These are phyloP conservation scores for Conticribra guillardii DNA, from an alignment of 108 stramenopile species.

Conservation along the genomic window DNA sequence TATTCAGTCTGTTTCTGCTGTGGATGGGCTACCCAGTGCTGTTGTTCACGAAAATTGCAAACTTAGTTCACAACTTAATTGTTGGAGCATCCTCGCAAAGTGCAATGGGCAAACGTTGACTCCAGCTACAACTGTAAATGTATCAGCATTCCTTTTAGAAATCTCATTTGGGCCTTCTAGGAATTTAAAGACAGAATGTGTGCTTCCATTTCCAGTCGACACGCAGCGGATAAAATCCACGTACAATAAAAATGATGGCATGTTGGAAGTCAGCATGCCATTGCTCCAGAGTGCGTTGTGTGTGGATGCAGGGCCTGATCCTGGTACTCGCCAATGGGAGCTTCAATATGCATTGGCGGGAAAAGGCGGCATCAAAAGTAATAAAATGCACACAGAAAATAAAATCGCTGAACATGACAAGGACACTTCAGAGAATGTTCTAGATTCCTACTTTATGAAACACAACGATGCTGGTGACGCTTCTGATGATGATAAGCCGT, in stretches of 20 bases:
- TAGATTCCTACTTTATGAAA: neutral
- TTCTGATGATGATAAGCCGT: constrained; percentile 2
- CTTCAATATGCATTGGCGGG: constrained; percentile 28
- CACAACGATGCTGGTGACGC: neutral
- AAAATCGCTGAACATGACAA: neutral
- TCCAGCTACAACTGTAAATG: constrained; percentile 5
- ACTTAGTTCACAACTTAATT: neutral
- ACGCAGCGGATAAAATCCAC: constrained; percentile 9
- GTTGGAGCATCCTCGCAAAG: constrained; percentile 23
- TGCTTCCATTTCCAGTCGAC: constrained; percentile 41
- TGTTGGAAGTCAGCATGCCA: constrained; percentile 33
- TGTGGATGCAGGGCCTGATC: constrained; percentile 28
- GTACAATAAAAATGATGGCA: constrained; percentile 7
- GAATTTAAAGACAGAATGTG: constrained; percentile 42
- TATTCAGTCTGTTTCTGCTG: neutral
- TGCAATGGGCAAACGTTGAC: constrained; percentile 7
- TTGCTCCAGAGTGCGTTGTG: constrained; percentile 17
- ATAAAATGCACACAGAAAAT: neutral
- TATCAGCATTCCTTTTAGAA: constrained; percentile 24
- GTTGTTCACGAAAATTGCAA: neutral
- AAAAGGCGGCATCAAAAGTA: neutral
- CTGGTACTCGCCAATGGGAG: constrained; percentile 43
- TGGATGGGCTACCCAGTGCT: too few relatives aligned
- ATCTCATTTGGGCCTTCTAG: constrained; percentile 11
- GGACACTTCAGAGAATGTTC: neutral